Base-by-base conservation (phyloP, 2,329 filamentous ascomycete genomes). In the Diaporthe amygdali region DNA sequence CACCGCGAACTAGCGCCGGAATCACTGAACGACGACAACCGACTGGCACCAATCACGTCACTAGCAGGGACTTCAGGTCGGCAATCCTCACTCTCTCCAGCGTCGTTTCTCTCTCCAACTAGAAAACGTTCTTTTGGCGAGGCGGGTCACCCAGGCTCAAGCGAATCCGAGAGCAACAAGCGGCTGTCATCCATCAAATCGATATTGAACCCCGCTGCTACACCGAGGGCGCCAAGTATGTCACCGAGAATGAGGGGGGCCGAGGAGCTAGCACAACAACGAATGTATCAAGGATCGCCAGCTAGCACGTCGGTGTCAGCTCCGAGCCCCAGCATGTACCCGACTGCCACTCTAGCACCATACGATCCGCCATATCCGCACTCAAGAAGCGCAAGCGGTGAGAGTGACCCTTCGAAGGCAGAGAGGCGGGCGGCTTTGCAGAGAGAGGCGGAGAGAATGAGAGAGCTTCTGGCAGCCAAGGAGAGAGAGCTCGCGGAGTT, bases 181-280 rank as follows among this genome's bases (percentile, higher is more conserved):
- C 89, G 93, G 17, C 82, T 94, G 5, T 93, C 91, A 22, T 94
- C 92, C 3, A 95, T 95, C 73, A 93, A 91, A 74, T 93, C 92
- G 6, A 92, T 95, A 54, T 82, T 95, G 15, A 95, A 94, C 74
- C 90, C 90, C 3, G 77, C 80, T 6, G 69, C 73, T 5, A 76
- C 75, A 5, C 30, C 67, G 30, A 54, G 32, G 76, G 73, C 63
- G 74, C 75, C 56, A 77, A 72, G 51, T 69, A 71, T 49, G 74
- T 75, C 66, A 27, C 59, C 59, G 17, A 71, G 64, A 7, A 51
- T 56, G 59, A 76, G 74, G 32, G 73, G 70, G 56, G 63, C 74
- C 27, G 32, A 77, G 77, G 81, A 84, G 61, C 66, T 75, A 9
- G 80, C 84, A n/a, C 85, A 84, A 70, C 78, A 81, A 4, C 76